Conservation (phyloP, 768 basidiomycete species). For the Hericium erinaceus region DNA sequence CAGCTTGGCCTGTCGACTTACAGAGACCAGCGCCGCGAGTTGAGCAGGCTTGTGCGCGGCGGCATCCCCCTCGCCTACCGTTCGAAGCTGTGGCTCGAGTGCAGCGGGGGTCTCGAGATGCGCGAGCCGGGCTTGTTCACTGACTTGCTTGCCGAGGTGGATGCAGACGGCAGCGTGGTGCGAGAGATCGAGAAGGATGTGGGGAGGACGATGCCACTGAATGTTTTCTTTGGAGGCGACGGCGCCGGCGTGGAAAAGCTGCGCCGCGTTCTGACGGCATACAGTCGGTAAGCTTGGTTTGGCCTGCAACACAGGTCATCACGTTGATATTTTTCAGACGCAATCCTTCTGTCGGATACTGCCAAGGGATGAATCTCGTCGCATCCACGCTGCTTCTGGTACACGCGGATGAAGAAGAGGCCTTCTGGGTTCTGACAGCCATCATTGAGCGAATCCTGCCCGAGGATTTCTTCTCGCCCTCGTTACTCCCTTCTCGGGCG, state of each 20-base stretch:
- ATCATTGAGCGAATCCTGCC: constrained; percentile 87
- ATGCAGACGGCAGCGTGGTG: constrained; percentile 38
- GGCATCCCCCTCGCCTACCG: constrained; percentile 87
- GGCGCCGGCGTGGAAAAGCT: constrained; percentile 91
- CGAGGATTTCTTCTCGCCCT: constrained; percentile 88
- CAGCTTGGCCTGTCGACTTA: constrained; percentile 62
- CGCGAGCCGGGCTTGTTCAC: constrained; percentile 84
- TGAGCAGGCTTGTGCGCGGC: constrained; percentile 67
- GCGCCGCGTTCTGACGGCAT: constrained; percentile 81
- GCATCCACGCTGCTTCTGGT: constrained; percentile 90
- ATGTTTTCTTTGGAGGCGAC: constrained; percentile 95
- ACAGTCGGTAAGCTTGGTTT: constrained; percentile 62
- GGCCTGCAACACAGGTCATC: background rate
- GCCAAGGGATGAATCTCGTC: constrained; percentile 92
- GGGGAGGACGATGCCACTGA: constrained; percentile 83
- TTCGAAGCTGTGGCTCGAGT: constrained; percentile 89
- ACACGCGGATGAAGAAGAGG: constrained; percentile 92
- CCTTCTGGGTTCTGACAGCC: constrained; percentile 89
- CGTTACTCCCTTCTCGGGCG: constrained; percentile 84
- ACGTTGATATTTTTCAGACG: constrained; percentile 40
- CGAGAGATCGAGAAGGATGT: constrained; percentile 96
- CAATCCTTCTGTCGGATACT: constrained; percentile 89
- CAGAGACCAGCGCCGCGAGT: constrained; percentile 62
- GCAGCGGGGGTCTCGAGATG: constrained; percentile 87
- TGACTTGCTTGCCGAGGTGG: constrained; percentile 59